Conservation (phyloP, 2,329 filamentous ascomycete genomes). For the Phyllosticta citrichinensis region DNA sequence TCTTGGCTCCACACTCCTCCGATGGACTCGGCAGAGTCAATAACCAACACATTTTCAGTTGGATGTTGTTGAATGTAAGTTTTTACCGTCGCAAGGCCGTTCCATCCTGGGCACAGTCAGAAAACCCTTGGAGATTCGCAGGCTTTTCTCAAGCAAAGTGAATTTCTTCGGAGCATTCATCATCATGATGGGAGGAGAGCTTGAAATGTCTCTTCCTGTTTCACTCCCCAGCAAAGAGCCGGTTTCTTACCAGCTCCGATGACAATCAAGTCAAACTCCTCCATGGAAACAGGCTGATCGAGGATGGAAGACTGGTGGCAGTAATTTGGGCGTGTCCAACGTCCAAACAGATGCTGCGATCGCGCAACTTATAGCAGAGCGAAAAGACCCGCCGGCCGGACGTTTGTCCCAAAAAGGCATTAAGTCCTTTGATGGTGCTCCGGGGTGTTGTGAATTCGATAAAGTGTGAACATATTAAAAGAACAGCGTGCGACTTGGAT, state of each 20-base stretch:
- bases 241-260: constrained; percentile 19
- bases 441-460: no score
- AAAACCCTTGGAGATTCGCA: neutral
- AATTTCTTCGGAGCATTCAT: no score
- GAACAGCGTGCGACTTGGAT: no score
- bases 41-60: constrained; percentile 29
- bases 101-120: constrained; percentile 18
- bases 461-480: no score
- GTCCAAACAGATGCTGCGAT: neutral
- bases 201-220: no score
- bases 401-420: neutral
- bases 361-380: neutral
- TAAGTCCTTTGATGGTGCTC: neutral
- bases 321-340: no score
- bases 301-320: no score
- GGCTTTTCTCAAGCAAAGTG: neutral
- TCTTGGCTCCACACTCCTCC: constrained; percentile 36
- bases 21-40: constrained; percentile 32
- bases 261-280: constrained; percentile 18
- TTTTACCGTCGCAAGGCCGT: constrained; percentile 39
- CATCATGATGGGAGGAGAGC: no score
- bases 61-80: constrained; percentile 38
- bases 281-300: neutral
- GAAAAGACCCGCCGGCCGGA: neutral
- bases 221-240: neutral